A percentile compares a stretch with the other conserved stretches of the same genome.
These are phyloP conservation scores for Penicillium vulpinum DNA, from an alignment of 2,329 filamentous ascomycete genomes.

Conservation along the genomic window DNA sequence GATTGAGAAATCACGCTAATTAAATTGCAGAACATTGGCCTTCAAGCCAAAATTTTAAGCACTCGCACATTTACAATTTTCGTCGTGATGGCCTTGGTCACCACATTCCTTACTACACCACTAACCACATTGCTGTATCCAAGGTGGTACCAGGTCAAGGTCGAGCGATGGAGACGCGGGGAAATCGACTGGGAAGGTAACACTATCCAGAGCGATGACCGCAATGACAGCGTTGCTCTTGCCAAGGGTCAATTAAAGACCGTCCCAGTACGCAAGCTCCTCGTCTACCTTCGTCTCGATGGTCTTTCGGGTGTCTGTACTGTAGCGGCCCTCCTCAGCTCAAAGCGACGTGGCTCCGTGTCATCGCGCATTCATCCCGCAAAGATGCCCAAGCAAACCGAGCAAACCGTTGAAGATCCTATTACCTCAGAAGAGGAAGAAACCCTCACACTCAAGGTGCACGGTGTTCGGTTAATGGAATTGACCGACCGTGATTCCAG, in stretches of 20 bases:
- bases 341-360: slow-evolving; percentile 42
- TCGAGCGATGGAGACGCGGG: slow-evolving; percentile 73
- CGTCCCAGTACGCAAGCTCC: slow-evolving; percentile 61
- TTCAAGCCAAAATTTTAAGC: slow-evolving; percentile 79
- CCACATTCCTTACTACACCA: slow-evolving; percentile 80
- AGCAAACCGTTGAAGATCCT: slow-evolving; percentile 26
- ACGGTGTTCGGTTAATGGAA: slow-evolving; percentile 82
- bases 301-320: slow-evolving; percentile 80
- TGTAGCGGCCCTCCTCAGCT: slow-evolving; percentile 76
- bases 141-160: slow-evolving; percentile 71
- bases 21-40: slow-evolving; percentile 66
- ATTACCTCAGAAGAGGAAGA: slow-evolving; percentile 19
- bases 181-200: slow-evolving; percentile 88
- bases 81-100: slow-evolving; percentile 88
- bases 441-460: slow-evolving; percentile 62
- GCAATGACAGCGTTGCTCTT: slow-evolving; percentile 47
- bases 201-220: slow-evolving; percentile 41
- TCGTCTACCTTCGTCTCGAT: slow-evolving; percentile 82
- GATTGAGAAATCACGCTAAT: background rate
- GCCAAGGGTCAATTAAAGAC: slow-evolving; percentile 53
- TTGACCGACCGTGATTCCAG: slow-evolving; percentile 90
- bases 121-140: slow-evolving; percentile 74
- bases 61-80: slow-evolving; percentile 87
- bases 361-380: slow-evolving; percentile 39
- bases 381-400: slow-evolving; percentile 26